Base-by-base conservation (phyloP, 2,329 filamentous ascomycete genomes). In the Cadophora sp. region DNA sequence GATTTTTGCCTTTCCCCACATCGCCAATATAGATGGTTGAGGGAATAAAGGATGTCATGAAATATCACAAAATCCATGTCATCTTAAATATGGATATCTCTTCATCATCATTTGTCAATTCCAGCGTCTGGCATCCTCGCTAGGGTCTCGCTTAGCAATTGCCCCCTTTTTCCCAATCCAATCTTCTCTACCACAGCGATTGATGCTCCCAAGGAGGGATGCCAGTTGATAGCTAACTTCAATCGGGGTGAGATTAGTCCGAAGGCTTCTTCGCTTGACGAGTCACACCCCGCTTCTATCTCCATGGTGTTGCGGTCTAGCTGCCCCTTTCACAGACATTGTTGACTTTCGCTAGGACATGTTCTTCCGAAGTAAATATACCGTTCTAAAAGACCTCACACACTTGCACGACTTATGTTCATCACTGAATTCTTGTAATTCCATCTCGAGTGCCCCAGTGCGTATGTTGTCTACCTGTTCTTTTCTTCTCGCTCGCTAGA, bases 1-100 rank as follows among this genome's bases (percentile, higher is more conserved):
- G 95, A 68, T 84, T 86, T 69, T 83, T 97, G 74, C 91, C 93
- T 66, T 97, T 97, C 77, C 94, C 92, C 4, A 68, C 66, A 3
- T 87, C 87, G 12, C 34, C 55, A 14, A 26, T 4, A 9, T 27
- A 51, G 48, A 16, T 16, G 26, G 16, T 3, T 14, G 26, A 29
- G 26, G 0, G 7, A 29, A 34, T 9, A 34, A 34, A 34, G 9
- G 31, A 34, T 4, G 31, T 4, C 31, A 34, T 34, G 31, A 34
- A 34, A 34, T 9, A 34, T n/a, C n/a, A n/a, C n/a, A n/a, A n/a
- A n/a, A n/a, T n/a, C n/a, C n/a, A n/a, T n/a, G n/a, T n/a, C n/a
- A n/a, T n/a, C n/a, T n/a, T n/a, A n/a, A n/a, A n/a, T n/a, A n/a
- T 1, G n/a, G 16, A 1, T 24, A 3, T 43, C 3, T 43, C 14